These are phyloP conservation scores for Nakazawaea holstii DNA, from an alignment of 805 yeast species.

Conservation along the genomic window DNA sequence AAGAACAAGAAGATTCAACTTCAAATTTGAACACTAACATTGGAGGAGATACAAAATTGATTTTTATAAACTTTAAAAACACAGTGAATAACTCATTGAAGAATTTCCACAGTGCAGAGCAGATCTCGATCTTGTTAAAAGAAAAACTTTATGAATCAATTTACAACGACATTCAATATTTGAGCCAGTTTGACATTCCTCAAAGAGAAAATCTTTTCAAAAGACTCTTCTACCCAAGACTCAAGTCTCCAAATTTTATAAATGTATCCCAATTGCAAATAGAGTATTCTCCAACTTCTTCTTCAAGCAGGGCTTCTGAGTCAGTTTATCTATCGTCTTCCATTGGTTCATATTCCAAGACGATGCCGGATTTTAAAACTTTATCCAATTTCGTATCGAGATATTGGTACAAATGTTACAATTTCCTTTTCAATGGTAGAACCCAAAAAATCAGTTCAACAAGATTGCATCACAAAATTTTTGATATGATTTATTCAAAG, in stretches of 20 bases:
- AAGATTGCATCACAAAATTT: slow-evolving; percentile 24
- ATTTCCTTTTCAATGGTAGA: not conserved
- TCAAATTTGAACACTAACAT: slow-evolving; percentile 1
- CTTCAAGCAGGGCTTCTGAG: not conserved
- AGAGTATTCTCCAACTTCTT: slow-evolving; percentile 5
- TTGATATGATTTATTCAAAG: slow-evolving; percentile 22
- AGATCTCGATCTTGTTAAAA: slow-evolving; percentile 7
- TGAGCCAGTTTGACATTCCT: slow-evolving; percentile 6
- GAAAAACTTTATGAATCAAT: slow-evolving; percentile 1
- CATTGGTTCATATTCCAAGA: not conserved
- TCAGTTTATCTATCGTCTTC: slow-evolving; percentile 4
- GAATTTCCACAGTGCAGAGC: slow-evolving; percentile 7
- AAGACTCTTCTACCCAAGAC: not conserved
- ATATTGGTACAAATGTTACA: not conserved
- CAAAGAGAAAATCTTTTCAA: not conserved
- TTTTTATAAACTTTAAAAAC: slow-evolving; percentile 23
- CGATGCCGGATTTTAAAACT: not conserved
- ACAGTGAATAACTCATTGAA: not conserved
- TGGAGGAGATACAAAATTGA: slow-evolving; percentile 24
- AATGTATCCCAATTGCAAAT: slow-evolving; percentile 8
- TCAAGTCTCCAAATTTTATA: slow-evolving; percentile 9
- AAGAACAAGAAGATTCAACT: not conserved
- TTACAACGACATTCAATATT: slow-evolving; percentile 4
- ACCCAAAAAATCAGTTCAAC: slow-evolving; percentile 15
- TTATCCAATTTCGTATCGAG: not conserved